phyloP scores from a whole-genome alignment of 352 stramenopile species.

The Phytopythium montanum region DNA sequence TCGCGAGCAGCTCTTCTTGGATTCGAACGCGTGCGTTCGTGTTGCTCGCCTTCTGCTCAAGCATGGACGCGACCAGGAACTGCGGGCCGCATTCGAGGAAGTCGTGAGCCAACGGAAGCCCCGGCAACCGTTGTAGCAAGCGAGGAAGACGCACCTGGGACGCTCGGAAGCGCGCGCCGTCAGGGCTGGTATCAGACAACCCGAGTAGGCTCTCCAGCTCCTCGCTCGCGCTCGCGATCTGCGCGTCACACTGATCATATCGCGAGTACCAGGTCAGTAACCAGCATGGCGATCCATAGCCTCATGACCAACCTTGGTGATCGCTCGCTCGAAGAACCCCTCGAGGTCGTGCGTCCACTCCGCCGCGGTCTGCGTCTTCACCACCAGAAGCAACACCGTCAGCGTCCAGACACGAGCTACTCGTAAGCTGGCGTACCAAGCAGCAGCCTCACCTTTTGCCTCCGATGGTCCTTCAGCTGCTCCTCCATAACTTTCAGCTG shows the following conservation, averaged over 20 bases:
- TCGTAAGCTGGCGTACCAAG: neutral
- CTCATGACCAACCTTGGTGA: conserved; percentile 15
- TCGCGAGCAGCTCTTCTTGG: conserved; percentile 26
- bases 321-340: conserved; percentile 28
- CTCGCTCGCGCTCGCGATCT: conserved; percentile 30
- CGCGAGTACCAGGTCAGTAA: neutral
- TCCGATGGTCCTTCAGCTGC: conserved; percentile 6
- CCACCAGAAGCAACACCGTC: neutral
- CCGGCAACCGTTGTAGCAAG: neutral
- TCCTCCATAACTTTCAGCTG: conserved; percentile 16
- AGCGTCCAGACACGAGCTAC: neutral
- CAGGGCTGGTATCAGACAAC: conserved; percentile 33
- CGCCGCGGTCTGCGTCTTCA: conserved; percentile 11
- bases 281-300: neutral
- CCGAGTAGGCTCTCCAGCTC: conserved; percentile 50
- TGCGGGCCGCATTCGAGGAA: conserved; percentile 1
- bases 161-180: conserved; percentile 43
- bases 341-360: conserved; percentile 28
- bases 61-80: conserved; percentile 51
- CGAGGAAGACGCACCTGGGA: conserved; percentile 28
- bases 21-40: conserved; percentile 29
- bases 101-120: neutral
- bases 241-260: conserved; percentile 37
- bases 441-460: conserved; percentile 20
- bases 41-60: conserved; percentile 60